Base-by-base conservation (phyloP, 805 yeast genomes). In the Tetrapisispora nanseiensis region DNA sequence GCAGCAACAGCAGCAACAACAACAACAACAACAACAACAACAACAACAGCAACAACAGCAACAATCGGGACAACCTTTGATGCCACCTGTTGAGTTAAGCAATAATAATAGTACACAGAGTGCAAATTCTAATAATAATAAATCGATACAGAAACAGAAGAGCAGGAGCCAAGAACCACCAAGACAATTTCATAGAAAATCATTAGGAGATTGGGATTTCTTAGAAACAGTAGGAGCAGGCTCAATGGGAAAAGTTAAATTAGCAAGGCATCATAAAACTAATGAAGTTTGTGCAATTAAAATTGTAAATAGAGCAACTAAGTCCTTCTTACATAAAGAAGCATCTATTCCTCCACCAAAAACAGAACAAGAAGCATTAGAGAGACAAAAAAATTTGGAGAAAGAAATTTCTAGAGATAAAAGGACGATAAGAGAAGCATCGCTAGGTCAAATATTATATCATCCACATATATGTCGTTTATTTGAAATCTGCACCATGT, bases 221-320 rank as follows among this genome's bases (percentile, higher is more conserved):
- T 73, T 85, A 44, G 86, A 86, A 63, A 87, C 96, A 2, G 84
- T 92, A 36, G 99, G 99, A 33, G 95, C 97, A 2, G 98, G 99
- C 3, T 86, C 96, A 0, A 92, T 92, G 98, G 99, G 99, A 45
- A 94, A 90, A 62, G 99, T 92, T 39, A 92, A 92, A 65, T 70
- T 92, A 31, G 97, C 97, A 1, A 80, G 78, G 54, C 95, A 89
- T 66, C 76, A 83, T 50, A 63, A 77, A 28, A 86, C 96, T 1
- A 76, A 75, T 46, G 89, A 85, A 52, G 72, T 86, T 12, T 90
- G 96, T 65, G 95, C 94, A 0, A 89, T 90, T 22, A 90, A 90
- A 61, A 89, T 90, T 42, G 92, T 90, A 30, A 95, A 95, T 21
- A 70, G 95, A 51, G 96, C 96, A 6, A 82, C 86, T 6, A 82